phyloP scores from a whole-genome alignment of 2,329 filamentous ascomycete species.

The Colletotrichum lupini region DNA sequence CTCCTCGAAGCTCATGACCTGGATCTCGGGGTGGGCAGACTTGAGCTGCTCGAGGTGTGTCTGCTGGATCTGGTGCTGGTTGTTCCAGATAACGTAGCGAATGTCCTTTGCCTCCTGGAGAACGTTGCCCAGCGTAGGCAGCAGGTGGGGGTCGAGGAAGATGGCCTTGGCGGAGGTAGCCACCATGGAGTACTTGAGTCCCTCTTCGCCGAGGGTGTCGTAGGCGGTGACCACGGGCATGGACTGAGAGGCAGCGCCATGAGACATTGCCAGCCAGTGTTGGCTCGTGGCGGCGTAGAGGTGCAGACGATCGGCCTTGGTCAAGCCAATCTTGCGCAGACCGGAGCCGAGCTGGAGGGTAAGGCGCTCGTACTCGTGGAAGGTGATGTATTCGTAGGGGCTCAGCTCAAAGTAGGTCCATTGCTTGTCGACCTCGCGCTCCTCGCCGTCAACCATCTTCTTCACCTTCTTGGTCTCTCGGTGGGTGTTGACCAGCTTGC shows the following conservation, averaged over 20 bases:
- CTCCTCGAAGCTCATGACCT: slow-evolving; percentile 62
- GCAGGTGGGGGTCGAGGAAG: slow-evolving; percentile 64
- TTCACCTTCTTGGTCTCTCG: slow-evolving; percentile 90
- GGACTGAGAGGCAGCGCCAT: slow-evolving; percentile 75
- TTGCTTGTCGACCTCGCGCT: slow-evolving; percentile 84
- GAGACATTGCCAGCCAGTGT: slow-evolving; percentile 63
- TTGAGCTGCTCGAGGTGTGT: slow-evolving; percentile 61
- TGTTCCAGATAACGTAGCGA: slow-evolving; percentile 65
- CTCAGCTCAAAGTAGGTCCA: slow-evolving; percentile 91
- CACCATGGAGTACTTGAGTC: slow-evolving; percentile 77
- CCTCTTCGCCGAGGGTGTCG: slow-evolving; percentile 82
- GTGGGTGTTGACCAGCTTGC: slow-evolving; percentile 80
- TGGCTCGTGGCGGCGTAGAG: slow-evolving; percentile 80
- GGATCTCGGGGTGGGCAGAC: slow-evolving; percentile 52
- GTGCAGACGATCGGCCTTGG: slow-evolving; percentile 76
- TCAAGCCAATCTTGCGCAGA: slow-evolving; percentile 78
- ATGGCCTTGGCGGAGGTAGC: slow-evolving; percentile 79
- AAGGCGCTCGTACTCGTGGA: slow-evolving; percentile 80
- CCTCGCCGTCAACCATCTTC: slow-evolving; percentile 84
- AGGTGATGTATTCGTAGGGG: slow-evolving; percentile 80
- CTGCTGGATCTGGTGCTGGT: slow-evolving; percentile 62
- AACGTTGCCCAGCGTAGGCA: slow-evolving; percentile 66
- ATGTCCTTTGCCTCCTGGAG: slow-evolving; percentile 62
- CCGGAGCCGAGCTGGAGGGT: slow-evolving; percentile 75
- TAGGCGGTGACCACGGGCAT: slow-evolving; percentile 88